These are phyloP conservation scores for Trichoderma atrobrunneum DNA, from an alignment of 2,329 filamentous ascomycete species.

Conservation along the genomic window DNA sequence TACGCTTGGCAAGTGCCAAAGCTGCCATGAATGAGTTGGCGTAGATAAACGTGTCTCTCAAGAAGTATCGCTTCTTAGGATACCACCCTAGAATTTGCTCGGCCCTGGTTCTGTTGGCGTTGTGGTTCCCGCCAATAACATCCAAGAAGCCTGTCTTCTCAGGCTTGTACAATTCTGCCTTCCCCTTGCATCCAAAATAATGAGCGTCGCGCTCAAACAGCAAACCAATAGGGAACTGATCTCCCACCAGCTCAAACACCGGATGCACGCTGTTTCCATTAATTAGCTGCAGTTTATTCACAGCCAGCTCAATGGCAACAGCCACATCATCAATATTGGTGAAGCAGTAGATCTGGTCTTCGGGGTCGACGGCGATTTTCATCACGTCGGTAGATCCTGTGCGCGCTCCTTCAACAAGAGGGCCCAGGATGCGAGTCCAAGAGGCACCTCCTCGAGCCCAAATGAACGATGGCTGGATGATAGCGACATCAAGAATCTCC, in stretches of 20 bases:
- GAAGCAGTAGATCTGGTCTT: neutral
- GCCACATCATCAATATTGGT: neutral
- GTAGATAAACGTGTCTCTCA: neutral
- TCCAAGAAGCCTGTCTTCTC: neutral
- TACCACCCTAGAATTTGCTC: neutral
- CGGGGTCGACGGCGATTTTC: neutral
- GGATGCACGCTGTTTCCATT: neutral
- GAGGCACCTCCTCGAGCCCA: neutral
- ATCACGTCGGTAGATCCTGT: neutral
- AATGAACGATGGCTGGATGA: neutral
- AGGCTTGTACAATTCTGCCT: neutral
- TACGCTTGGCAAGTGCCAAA: neutral
- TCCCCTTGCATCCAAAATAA: neutral
- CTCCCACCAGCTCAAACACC: neutral
- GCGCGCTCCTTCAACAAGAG: neutral
- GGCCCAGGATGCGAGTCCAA: neutral
- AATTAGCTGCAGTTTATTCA: neutral
- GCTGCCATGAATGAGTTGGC: constrained; percentile 1
- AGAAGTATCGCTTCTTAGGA: neutral
- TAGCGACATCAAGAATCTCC: neutral
- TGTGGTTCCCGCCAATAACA: neutral
- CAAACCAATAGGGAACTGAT: neutral
- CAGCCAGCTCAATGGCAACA: neutral
- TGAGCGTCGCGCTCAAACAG: neutral
- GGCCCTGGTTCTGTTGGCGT: neutral